Evolutionary conservation across 441 rosid genomes (phyloP).

Genomic region (Macaranga tanarius): DNA sequence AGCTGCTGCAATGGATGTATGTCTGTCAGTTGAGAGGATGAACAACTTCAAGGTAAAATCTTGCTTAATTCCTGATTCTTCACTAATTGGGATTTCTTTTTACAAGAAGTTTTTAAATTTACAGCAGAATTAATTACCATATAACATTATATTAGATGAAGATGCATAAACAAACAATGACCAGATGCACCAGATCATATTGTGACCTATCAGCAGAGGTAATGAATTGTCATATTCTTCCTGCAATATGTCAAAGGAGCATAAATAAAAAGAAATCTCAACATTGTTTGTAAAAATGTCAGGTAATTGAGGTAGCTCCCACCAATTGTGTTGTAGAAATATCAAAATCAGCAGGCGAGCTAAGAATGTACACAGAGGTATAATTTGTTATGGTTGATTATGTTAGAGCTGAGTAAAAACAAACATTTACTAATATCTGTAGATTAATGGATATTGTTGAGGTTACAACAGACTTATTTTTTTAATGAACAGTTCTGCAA

Average conservation of each 20-base stretch:
- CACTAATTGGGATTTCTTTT: neutral
- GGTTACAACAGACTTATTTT: constrained; percentile 5
- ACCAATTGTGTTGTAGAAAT: constrained; percentile 82
- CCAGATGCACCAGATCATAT: constrained; percentile 55
- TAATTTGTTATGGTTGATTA: constrained; percentile 5
- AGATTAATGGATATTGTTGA: constrained; percentile 14
- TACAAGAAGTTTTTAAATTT: neutral
- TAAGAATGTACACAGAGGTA: constrained; percentile 74
- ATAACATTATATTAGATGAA: constrained; percentile 49
- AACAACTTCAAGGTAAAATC: constrained; percentile 63
- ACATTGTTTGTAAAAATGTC: constrained; percentile 17
- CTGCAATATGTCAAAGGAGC: constrained; percentile 7
- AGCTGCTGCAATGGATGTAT: constrained; percentile 71
- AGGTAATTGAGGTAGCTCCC: constrained; percentile 80
- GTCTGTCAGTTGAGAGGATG: constrained; percentile 62
- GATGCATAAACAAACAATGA: constrained; percentile 62
- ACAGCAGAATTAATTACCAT: constrained; percentile 6
- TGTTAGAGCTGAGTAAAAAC: neutral
- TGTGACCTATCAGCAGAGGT: constrained; percentile 85
- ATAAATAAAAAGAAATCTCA: constrained; percentile 13
- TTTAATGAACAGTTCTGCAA: constrained; percentile 68
- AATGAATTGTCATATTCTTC: constrained; percentile 15
- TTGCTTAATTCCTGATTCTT: constrained; percentile 14
- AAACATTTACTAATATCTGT: neutral
- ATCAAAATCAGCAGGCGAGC: constrained; percentile 78